Evolutionary conservation across 441 rosid genomes (phyloP), one percentile per base, ranked within the genome.

Genomic region (Pelargonium citronellum): DNA sequence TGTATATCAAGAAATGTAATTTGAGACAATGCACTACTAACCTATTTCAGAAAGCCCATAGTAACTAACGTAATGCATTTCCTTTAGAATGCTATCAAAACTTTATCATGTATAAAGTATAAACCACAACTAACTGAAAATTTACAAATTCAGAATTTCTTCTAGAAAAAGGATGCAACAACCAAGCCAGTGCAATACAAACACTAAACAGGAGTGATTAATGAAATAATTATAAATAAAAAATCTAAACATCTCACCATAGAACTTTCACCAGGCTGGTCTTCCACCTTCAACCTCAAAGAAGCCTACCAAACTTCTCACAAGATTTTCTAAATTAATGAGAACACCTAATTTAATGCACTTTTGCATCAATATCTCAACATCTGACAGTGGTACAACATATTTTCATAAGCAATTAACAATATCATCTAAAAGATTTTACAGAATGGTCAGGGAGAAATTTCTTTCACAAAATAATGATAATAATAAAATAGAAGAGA

Each of bases 241-340:
- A 30, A 30, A 30, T 30, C 37, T 2, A 0, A 30, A 30, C 37
- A 30, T 2, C 37, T 30, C 37, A 30, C 37, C 37, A 30, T 30
- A 30, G 37, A 2, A 30, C 37, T 30, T 30, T 30, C 37, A 30
- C 37, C 5, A 30, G 37, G 37, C 37, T 30, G 37, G 37, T 30
- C 37, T 30, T 30, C 37, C 60, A 53, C 20, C 60, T 53, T 53
- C 60, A 53, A 53, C 60, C 16, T 53, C 60, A 53, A 51, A 53
- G 20, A 15, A 53, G 60, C 20, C 20, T 53, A 53, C 5, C 60
- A 53, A 53, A 13, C 7, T n/a, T 53, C 60, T 53, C 60, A 4
- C 4, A 15, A 51, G 5, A 13, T n/a, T 13, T n/a, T 3, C 57
- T 16, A 51, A 13, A 51, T 51, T 51, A 13, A 51, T 51, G n/a